Conservation (phyloP, 108 stramenopile species). For the Cylindrotheca closterium region DNA sequence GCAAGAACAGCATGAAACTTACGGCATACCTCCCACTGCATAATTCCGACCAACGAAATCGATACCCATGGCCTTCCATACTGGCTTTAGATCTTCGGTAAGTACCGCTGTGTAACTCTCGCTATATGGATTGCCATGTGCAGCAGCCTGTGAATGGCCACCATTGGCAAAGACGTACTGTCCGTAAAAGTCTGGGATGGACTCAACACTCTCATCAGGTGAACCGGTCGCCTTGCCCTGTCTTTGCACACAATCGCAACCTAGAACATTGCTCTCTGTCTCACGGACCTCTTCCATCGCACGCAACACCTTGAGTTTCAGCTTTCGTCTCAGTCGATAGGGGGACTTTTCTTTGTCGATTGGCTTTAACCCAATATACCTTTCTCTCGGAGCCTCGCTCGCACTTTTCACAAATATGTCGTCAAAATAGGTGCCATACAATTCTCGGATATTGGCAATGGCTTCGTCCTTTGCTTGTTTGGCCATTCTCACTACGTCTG, state of each 20-base stretch:
- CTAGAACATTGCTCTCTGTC: not conserved
- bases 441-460: conserved; percentile 15
- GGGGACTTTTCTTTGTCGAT: conserved; percentile 7
- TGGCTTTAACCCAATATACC: conserved; percentile 1
- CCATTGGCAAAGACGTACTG: conserved; percentile 61
- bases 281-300: conserved; percentile 5
- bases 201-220: not conserved
- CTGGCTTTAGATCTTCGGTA: conserved; percentile 36
- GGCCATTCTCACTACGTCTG: conserved; percentile 7
- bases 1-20: conserved; percentile 15
- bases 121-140: conserved; percentile 72
- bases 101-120: conserved; percentile 68
- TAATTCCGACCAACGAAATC: conserved; percentile 69
- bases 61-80: conserved; percentile 60
- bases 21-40: conserved; percentile 67
- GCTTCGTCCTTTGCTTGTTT: conserved; percentile 16
- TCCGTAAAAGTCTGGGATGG: not conserved
- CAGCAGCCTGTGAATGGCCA: conserved; percentile 79
- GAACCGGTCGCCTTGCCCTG: not conserved
- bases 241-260: conserved; percentile 1
- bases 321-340: conserved; percentile 30
- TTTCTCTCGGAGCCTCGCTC: not conserved
- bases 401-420: conserved; percentile 17
- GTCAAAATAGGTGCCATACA: conserved; percentile 41
- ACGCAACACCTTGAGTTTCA: conserved; percentile 40